phyloP scores from a whole-genome alignment of 495 filamentous ascomycete genomes.

The Tricharina praecox region DNA sequence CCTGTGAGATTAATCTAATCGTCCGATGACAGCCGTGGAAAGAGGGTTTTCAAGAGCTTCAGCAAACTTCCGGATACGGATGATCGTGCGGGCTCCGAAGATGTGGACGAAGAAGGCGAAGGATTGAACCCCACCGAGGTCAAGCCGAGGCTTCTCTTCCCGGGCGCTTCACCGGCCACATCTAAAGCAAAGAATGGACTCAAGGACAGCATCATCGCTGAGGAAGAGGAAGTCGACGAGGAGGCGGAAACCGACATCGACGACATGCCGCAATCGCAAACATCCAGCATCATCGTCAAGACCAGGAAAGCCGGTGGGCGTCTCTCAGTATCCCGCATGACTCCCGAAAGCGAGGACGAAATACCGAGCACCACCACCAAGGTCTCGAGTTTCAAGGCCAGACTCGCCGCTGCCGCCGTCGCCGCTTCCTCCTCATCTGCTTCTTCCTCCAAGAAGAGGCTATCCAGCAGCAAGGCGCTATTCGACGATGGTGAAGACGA shows the following conservation, averaged over 20 bases:
- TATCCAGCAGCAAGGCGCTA: slow-evolving; percentile 2
- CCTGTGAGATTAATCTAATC: neutral
- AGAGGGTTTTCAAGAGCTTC: slow-evolving; percentile 64
- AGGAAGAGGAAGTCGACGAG: slow-evolving; percentile 29
- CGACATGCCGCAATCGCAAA: slow-evolving; percentile 27
- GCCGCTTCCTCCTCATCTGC: no score
- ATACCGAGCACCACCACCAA: neutral
- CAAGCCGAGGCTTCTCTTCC: slow-evolving; percentile 77
- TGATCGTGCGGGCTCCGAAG: slow-evolving; percentile 28
- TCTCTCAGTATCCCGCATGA: slow-evolving; percentile 3
- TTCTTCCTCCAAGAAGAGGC: neutral
- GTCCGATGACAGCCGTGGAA: slow-evolving; percentile 53
- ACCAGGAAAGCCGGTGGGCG: neutral
- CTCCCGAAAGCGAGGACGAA: slow-evolving; percentile 6
- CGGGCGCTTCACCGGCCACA: slow-evolving; percentile 27
- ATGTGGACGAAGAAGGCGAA: slow-evolving; percentile 34
- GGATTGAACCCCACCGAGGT: slow-evolving; percentile 48
- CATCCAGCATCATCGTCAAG: slow-evolving; percentile 1
- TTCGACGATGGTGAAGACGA: slow-evolving; percentile 7
- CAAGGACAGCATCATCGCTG: slow-evolving; percentile 5
- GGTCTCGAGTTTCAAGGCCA: slow-evolving; percentile 1
- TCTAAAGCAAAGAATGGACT: slow-evolving; percentile 16
- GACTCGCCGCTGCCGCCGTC: neutral
- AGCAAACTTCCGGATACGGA: slow-evolving; percentile 19
- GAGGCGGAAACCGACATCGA: slow-evolving; percentile 35